Evolutionary conservation across 495 filamentous ascomycete species (phyloP).

Genomic region (Xylaria nigripes): DNA sequence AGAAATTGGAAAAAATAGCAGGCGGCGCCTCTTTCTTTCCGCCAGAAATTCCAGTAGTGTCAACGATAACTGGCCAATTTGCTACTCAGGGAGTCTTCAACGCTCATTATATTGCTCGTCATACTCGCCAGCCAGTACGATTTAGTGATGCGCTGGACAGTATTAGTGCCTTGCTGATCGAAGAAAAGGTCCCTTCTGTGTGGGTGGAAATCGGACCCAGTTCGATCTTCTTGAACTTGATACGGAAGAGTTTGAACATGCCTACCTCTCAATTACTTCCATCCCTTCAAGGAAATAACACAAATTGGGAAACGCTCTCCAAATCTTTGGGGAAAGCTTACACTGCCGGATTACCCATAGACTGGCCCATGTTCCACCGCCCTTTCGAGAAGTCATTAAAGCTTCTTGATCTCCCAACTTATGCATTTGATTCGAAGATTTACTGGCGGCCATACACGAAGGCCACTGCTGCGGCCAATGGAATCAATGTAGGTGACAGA

Average conservation of each 20-base stretch:
- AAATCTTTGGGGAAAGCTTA: conserved; percentile 44
- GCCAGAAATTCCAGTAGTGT: conserved; percentile 49
- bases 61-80: conserved; percentile 47
- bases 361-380: conserved; percentile 59
- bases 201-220: conserved; percentile 50
- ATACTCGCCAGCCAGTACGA: conserved; percentile 53
- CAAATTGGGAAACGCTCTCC: conserved; percentile 49
- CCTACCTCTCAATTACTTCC: conserved; percentile 34
- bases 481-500: conserved; percentile 41
- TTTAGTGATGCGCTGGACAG: conserved; percentile 45
- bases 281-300: conserved; percentile 20
- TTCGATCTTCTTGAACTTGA: conserved; percentile 47
- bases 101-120: conserved; percentile 30
- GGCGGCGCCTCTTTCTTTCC: conserved; percentile 42
- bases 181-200: conserved; percentile 24
- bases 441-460: conserved; percentile 57
- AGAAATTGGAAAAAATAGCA: conserved; percentile 43
- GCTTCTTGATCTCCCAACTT: conserved; percentile 52
- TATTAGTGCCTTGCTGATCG: conserved; percentile 17
- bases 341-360: conserved; percentile 43
- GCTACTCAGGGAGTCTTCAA: conserved; percentile 35
- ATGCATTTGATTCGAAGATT: conserved; percentile 57
- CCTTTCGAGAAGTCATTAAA: conserved; percentile 45
- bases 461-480: conserved; percentile 35
- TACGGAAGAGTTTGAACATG: conserved; percentile 44